Conservation (phyloP, 371 early-diverging fungal genomes). For the Mortierella sp. region DNA sequence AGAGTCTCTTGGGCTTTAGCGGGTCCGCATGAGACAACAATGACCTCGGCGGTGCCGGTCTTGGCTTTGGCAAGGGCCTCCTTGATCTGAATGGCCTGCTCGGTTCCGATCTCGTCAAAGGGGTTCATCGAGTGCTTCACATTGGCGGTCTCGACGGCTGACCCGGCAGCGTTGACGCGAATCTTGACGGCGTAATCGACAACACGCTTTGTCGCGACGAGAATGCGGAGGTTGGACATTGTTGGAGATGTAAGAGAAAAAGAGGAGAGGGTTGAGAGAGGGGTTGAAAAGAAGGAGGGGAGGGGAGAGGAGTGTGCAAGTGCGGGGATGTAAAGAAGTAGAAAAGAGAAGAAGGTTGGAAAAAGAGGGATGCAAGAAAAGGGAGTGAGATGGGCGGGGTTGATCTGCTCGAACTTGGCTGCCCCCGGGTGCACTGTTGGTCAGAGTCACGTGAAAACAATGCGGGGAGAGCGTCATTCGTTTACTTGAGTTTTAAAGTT, state of each 20-base stretch:
- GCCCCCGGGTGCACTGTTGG: conserved; percentile 31
- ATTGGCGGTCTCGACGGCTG: conserved; percentile 92
- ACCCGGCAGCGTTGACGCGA: conserved; percentile 91
- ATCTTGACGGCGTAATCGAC: conserved; percentile 99
- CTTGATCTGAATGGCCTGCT: conserved; percentile 95
- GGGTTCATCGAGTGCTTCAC: conserved; percentile 99
- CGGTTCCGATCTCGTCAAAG: conserved; percentile 98
- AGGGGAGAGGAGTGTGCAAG: not conserved
- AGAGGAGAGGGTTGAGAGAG: not conserved
- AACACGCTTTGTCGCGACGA: conserved; percentile 97
- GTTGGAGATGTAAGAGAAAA: not conserved
- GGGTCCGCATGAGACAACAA: conserved; percentile 94
- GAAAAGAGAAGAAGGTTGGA: not conserved
- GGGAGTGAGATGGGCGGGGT: conserved; percentile 16
- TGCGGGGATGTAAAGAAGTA: conserved; percentile 14
- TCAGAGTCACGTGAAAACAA: conserved; percentile 42
- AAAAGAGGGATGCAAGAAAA: conserved; percentile 5
- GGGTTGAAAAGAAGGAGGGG: not conserved
- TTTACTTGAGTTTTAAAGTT: not conserved
- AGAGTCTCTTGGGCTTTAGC: conserved; percentile 93
- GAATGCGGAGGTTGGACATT: conserved; percentile 72
- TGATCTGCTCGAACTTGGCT: conserved; percentile 19
- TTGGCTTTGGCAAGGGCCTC: conserved; percentile 80
- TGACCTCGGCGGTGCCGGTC: conserved; percentile 80
- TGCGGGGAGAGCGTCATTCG: conserved; percentile 26